Base-by-base conservation (phyloP, 495 filamentous ascomycete genomes). In the Penicillium ucsense region DNA sequence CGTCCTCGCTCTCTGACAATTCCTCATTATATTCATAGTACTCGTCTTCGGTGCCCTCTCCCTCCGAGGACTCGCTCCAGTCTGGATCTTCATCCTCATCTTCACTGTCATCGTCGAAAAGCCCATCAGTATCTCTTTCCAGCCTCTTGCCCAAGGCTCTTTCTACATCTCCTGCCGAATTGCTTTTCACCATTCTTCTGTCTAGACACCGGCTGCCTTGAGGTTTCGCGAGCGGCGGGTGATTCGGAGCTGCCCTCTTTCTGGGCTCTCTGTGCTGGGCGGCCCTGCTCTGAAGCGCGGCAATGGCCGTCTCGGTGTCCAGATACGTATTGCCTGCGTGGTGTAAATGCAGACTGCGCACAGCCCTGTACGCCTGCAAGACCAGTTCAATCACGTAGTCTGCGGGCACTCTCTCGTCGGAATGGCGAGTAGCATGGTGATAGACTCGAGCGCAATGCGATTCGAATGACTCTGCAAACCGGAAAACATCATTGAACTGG, bases 11-110 rank as follows among this genome's bases (percentile, higher is more conserved):
- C 6, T 37, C 42, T 5, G 48, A 47, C 2, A 43, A 52, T 4
- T 48, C 51, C 33, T 46, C 42, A 43, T 43, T 42, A 35, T 54
- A 54, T 43, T 54, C 51, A 31, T 54, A 54, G 35, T 54, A 54
- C 31, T 54, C 51, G 11, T 54, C 51, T 29, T 54, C 51, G 10
- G 47, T 43, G 20, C 20, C 1, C 4, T 54, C 51, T 31, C 46
- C 47, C 10, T 54, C 46, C 0, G 32, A 35, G 4, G 47, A 54
- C 31, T 43, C 46, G 5, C 44, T 39, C 47, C 47, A 49, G 35
- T 54, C 51, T 6, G 41, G 43, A 30, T 50, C 51, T 8, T 53
- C 51, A 6, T 47, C 39, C 20, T 54, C 51, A 4, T 54, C 46
- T 20, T 49, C 51, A n/a, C 42, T 35, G 30, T 54, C 38, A 3